Evolutionary conservation across 2,329 filamentous ascomycete genomes (phyloP), one percentile per base, ranked within the genome.

Genomic region (Claviceps pazoutovae): DNA sequence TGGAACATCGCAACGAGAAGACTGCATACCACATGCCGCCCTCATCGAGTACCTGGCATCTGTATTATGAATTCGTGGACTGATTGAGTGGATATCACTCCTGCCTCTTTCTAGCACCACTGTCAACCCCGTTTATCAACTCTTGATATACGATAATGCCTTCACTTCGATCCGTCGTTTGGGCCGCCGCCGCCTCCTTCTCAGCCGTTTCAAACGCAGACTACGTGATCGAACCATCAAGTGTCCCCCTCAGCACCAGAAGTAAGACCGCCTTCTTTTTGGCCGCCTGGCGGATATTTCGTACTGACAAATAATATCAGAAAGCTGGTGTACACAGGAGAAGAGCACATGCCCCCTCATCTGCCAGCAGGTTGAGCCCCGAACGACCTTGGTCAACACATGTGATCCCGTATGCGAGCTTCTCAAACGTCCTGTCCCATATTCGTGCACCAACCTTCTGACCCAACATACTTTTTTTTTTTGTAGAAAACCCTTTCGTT

Each of bases 261-360:
- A 65, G 79, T 82, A 71, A 53, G 79, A 37, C 7, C 5, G 17
- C 5, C 13, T 2, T n/a, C 17, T 19, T 21, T 21, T 11, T n/a
- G 39, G 5, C n/a, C 23, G 23, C 14, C 13, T 6, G 21, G 39
- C n/a, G 14, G 38, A n/a, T 17, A 16, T n/a, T 26, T 36, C 9
- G 26, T n/a, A 23, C 26, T 37, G 3, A 51, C 8, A 7, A 19
- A 51, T 48, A 43, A 3, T 4, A 30, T 13, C 53, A 82, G 79
- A 74, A 54, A 61, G 63, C 11, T 91, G 86, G 86, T 91, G 86
- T 66, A 54, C 65, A 26, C 72, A 74, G 57, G 80, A 89, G 68
- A 70, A 62, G 57, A 72, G 73, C 59, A 74, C 78, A 50, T 90
- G 86, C 69, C 85, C 84, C 13, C 67, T 82, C 57, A 86, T 90